A percentile compares a stretch with the other conserved stretches of the same genome.
phyloP scores from a whole-genome alignment of 345 rosid genomes.

The Theobroma cacao region DNA sequence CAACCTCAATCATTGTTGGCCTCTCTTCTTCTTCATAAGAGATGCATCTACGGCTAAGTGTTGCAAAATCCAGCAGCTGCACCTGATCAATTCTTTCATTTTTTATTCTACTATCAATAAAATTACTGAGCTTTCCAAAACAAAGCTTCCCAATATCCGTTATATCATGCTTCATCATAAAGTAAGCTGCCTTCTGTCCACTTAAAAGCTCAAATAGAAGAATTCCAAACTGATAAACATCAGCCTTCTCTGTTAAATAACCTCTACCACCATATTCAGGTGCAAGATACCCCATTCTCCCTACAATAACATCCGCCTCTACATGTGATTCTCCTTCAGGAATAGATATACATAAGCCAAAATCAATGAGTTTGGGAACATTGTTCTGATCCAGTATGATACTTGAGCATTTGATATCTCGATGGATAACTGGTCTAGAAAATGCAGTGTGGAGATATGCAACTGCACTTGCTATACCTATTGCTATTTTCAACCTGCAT shows the following conservation, averaged over 20 bases:
- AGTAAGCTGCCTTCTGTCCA: background rate
- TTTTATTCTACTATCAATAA: background rate
- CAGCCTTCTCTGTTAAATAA: constrained; percentile 21
- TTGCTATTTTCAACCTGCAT: constrained; percentile 22
- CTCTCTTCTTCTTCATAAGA: background rate
- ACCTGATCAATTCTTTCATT: background rate
- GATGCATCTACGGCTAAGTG: background rate
- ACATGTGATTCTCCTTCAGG: constrained; percentile 24
- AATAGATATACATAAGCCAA: background rate
- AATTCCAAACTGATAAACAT: constrained; percentile 24
- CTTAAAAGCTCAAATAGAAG: constrained; percentile 17
- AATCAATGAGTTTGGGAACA: constrained; percentile 18
- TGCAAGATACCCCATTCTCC: background rate
- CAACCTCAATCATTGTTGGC: constrained; percentile 30
- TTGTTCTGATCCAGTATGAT: constrained; percentile 8
- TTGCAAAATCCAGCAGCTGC: background rate
- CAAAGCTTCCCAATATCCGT: background rate
- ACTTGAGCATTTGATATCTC: background rate
- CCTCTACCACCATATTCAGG: background rate
- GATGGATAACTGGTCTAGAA: constrained; percentile 12
- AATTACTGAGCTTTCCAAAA: background rate
- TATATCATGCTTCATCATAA: background rate
- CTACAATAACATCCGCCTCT: background rate
- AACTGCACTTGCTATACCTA: constrained; percentile 18
- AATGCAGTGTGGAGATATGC: constrained; percentile 25